A percentile compares a stretch with the other conserved stretches of the same genome.
phyloP scores from a whole-genome alignment of 2,329 filamentous ascomycete genomes.

The Fusarium sterilihyphosum region DNA sequence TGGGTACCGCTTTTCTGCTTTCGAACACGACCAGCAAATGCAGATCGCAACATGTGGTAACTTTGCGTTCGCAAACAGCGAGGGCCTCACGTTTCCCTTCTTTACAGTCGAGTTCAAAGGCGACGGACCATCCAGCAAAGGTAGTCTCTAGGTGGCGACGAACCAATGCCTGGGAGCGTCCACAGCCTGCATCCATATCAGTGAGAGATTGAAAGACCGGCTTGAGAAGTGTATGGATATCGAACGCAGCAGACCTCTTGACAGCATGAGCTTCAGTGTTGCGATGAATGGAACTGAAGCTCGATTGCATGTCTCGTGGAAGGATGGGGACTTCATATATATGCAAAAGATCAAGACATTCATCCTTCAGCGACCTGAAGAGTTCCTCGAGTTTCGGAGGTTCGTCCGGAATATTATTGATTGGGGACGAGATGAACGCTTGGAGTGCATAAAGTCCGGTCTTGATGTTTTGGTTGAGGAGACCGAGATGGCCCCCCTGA shows the following conservation, averaged over 20 bases:
- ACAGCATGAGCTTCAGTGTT: conserved; percentile 28
- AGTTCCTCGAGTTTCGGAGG: conserved; percentile 47
- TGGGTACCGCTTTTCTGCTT: neutral
- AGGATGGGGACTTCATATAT: neutral
- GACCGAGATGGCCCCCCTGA: neutral
- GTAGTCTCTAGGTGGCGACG: conserved; percentile 43
- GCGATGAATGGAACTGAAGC: conserved; percentile 49
- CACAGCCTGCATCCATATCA: conserved; percentile 47
- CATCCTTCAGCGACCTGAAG: conserved; percentile 40
- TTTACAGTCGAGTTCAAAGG: conserved; percentile 3
- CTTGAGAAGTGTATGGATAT: neutral
- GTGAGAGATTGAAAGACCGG: neutral
- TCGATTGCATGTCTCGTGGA: conserved; percentile 49
- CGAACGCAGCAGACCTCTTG: conserved; percentile 33
- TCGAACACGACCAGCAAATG: neutral
- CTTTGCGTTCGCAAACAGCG: neutral
- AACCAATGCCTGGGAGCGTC: conserved; percentile 50
- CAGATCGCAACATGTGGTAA: neutral
- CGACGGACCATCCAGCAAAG: conserved; percentile 10
- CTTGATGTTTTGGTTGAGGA: conserved; percentile 8
- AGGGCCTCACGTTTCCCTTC: neutral
- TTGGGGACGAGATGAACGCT: conserved; percentile 45
- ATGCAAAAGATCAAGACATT: conserved; percentile 39
- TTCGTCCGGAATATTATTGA: conserved; percentile 51
- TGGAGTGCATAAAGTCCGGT: conserved; percentile 41